Evolutionary conservation across 2,329 filamentous ascomycete species (phyloP).

Genomic region (Aspergillus neotritici): DNA sequence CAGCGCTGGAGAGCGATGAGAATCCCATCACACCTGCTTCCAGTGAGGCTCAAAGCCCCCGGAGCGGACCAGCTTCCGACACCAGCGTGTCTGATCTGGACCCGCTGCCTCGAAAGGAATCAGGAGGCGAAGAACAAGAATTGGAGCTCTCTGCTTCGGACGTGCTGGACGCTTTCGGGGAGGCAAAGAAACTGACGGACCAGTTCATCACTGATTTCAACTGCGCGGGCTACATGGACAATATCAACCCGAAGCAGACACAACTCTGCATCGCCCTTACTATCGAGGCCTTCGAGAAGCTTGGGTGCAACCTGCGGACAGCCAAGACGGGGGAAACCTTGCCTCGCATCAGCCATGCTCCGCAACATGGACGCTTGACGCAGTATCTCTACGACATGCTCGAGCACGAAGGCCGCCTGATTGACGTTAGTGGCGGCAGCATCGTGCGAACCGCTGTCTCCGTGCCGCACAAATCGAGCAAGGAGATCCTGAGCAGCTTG

Average conservation of each 20-base stretch:
- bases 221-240: slow-evolving; percentile 16
- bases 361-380: slow-evolving; percentile 24
- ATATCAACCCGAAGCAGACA: slow-evolving; percentile 19
- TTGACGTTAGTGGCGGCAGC: slow-evolving; percentile 19
- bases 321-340: slow-evolving; percentile 17
- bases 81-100: no score
- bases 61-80: neutral
- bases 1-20: no score
- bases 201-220: slow-evolving; percentile 17
- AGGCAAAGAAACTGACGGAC: slow-evolving; percentile 26
- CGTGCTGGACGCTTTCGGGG: slow-evolving; percentile 21
- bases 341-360: slow-evolving; percentile 17
- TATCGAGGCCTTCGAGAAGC: slow-evolving; percentile 32
- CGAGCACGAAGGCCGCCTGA: slow-evolving; percentile 24
- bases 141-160: neutral
- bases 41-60: neutral
- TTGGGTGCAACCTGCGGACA: slow-evolving; percentile 21
- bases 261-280: slow-evolving; percentile 15
- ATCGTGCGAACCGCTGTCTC: slow-evolving; percentile 25
- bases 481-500: slow-evolving; percentile 22
- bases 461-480: slow-evolving; percentile 14
- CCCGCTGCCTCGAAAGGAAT: neutral
- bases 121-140: neutral
- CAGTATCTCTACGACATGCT: slow-evolving; percentile 31
- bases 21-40: no score